Percentiles rank a stretch among this genome's conserved stretches.
Conservation (phyloP, 1,284 basidiomycete species). For the Uromyces viciae-fabae region DNA sequence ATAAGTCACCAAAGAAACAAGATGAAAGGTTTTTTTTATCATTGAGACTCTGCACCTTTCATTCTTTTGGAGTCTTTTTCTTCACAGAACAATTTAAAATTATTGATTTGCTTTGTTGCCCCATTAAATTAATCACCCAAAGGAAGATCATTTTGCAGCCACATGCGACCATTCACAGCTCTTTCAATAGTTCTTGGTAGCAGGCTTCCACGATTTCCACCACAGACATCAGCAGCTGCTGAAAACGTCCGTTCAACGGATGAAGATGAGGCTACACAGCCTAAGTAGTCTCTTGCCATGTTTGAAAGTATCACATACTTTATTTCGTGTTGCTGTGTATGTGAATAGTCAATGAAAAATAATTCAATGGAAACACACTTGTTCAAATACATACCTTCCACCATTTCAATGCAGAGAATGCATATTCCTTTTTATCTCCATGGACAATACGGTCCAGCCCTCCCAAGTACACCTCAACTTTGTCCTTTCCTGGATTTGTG, state of each 20-base stretch:
- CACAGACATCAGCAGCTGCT: constrained; percentile 9
- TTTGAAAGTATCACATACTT: not conserved
- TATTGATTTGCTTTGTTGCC: constrained; percentile 14
- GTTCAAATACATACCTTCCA: constrained; percentile 2
- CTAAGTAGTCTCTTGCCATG: constrained; percentile 11
- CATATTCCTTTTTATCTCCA: constrained; percentile 15
- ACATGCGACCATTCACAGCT: not conserved
- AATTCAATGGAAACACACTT: not conserved
- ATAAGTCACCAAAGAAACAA: not conserved
- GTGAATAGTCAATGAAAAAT: not conserved
- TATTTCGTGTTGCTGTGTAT: not conserved
- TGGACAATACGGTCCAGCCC: constrained; percentile 15
- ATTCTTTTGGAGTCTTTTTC: constrained; percentile 13
- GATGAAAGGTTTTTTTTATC: not conserved
- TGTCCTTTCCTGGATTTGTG: constrained; percentile 2
- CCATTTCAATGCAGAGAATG: constrained; percentile 21
- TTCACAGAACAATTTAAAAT: constrained; percentile 6
- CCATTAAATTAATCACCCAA: constrained; percentile 10
- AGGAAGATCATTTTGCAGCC: not conserved
- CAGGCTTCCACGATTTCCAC: not conserved
- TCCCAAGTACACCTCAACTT: constrained; percentile 1
- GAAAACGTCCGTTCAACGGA: constrained; percentile 1
- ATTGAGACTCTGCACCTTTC: not conserved
- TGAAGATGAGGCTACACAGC: not conserved
- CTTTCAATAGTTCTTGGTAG: not conserved